These are phyloP conservation scores for Orobanche coerulescens DNA, from an alignment of 257 asterid genomes.

Conservation along the genomic window DNA sequence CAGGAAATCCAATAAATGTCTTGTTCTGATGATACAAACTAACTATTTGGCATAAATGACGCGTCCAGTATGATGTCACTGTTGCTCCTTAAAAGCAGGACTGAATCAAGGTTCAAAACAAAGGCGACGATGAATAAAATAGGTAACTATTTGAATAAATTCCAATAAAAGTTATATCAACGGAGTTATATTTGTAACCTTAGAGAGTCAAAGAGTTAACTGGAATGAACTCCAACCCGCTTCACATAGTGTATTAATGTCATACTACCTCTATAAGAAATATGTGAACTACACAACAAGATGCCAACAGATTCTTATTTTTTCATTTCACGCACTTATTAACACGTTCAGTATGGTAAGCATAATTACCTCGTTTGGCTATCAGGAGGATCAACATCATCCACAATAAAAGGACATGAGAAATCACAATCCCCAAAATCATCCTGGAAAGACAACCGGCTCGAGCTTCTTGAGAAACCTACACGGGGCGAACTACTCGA, in stretches of 20 bases:
- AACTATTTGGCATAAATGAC: background rate
- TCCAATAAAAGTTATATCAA: background rate
- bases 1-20: background rate
- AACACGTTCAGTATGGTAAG: background rate
- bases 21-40: slow-evolving; percentile 3
- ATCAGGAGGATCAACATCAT: slow-evolving; percentile 78
- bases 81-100: no score
- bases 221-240: slow-evolving; percentile 1
- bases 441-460: slow-evolving; percentile 92
- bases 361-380: slow-evolving; percentile 51
- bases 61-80: background rate
- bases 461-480: slow-evolving; percentile 91
- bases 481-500: slow-evolving; percentile 90
- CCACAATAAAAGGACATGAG: slow-evolving; percentile 91
- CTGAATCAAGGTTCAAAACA: slow-evolving; percentile 1
- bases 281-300: background rate
- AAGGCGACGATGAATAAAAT: background rate
- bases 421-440: slow-evolving; percentile 80
- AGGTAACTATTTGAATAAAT: no score
- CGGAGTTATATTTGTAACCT: background rate
- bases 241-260: background rate
- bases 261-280: background rate
- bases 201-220: background rate
- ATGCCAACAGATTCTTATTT: slow-evolving; percentile 7
- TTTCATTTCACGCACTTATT: background rate